These are phyloP conservation scores for Trichoderma sp. DNA, from an alignment of 2,329 filamentous ascomycete species.

Conservation along the genomic window DNA sequence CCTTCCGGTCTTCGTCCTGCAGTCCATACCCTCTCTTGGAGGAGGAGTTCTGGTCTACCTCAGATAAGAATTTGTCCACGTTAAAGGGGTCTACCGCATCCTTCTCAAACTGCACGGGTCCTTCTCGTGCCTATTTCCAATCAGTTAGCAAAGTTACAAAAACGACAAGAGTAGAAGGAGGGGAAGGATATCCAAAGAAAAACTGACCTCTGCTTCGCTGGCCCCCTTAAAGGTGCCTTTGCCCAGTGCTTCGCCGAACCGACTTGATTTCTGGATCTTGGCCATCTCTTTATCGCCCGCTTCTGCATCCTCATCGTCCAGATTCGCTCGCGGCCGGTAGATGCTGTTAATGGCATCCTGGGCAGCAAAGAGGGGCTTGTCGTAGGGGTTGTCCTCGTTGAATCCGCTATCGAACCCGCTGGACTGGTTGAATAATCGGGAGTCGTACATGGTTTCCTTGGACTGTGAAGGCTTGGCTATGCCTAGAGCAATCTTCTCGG, in stretches of 20 bases:
- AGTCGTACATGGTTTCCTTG: constrained; percentile 95
- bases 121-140: constrained; percentile 64
- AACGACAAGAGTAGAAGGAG: neutral
- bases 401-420: constrained; percentile 88
- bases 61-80: constrained; percentile 88
- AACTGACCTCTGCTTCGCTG: constrained; percentile 69
- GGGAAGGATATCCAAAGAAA: too few species aligned
- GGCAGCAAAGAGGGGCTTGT: constrained; percentile 94
- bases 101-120: constrained; percentile 95
- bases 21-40: constrained; percentile 75
- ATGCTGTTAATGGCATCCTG: constrained; percentile 94
- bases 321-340: constrained; percentile 75
- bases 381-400: constrained; percentile 97
- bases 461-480: constrained; percentile 91
- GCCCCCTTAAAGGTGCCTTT: constrained; percentile 89
- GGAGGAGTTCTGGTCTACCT: constrained; percentile 63
- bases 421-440: constrained; percentile 88
- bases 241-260: constrained; percentile 83
- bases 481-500: constrained; percentile 92
- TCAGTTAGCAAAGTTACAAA: constrained; percentile 32
- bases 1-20: constrained; percentile 60
- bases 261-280: constrained; percentile 78
- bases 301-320: constrained; percentile 75
- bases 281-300: constrained; percentile 80
- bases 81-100: constrained; percentile 84